Evolutionary conservation across 148 eudicot species (phyloP), one percentile per base, ranked within the genome.

Genomic region (Nyssa sinensis): DNA sequence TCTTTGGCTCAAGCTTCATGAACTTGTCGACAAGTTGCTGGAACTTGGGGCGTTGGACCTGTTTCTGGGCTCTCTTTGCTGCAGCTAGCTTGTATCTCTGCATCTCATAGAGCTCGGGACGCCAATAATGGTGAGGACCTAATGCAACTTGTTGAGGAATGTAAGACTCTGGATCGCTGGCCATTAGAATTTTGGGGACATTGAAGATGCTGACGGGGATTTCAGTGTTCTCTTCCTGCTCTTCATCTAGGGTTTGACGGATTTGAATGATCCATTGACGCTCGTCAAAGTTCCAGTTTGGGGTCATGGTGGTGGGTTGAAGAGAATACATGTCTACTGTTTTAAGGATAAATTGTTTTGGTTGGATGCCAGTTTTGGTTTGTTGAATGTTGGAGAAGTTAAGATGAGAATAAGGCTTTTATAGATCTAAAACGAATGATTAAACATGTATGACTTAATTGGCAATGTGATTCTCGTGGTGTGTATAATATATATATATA

Each of bases 71-170:
- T 14, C 84, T 79, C 67, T 87, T 84, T 2, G 84, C 79, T 2
- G 78, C 73, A 4, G 74, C 34, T 6, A 87, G 60, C 72, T 87
- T 87, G 69, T 75, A 73, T 51, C 77, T 68, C 65, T 84, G 80
- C 88, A 87, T 82, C 59, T 76, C 86, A 14, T 73, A 76, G 55
- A 87, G 66, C 55, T 87, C 86, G 8, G 78, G 83, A 16, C 84
- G 81, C 73, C 79, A 82, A 39, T 66, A 75, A 70, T 87, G 86
- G 86, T 87, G 84, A 30, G 88, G 90, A 51, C 88, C 87, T 24
- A 87, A 44, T 55, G 84, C 83, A 12, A 84, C 72, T 53, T 75
- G 62, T 31, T 84, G 86, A 1, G 89, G 92, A 71, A 84, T 77
- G 39, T 84, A 88, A 0, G 75, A 77, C 37, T 81, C 82, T 0